Conservation (phyloP, 2,329 filamentous ascomycete species). For the Tolypocladium ovalisporum region DNA sequence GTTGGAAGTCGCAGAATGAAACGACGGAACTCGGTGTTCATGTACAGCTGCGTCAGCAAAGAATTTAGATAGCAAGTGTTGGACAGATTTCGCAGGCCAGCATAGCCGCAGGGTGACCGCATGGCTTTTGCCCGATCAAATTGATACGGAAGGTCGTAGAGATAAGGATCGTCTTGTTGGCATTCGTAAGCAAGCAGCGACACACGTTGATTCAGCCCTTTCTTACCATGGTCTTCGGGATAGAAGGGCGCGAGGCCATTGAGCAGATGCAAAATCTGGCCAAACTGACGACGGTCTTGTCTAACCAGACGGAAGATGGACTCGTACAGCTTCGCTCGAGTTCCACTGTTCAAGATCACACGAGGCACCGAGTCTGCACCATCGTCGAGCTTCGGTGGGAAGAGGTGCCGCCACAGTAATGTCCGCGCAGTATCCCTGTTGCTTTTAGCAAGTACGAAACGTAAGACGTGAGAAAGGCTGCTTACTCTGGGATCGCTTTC, state of each 20-base stretch:
- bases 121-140: conserved; percentile 59
- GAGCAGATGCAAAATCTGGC: conserved; percentile 34
- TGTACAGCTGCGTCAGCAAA: conserved; percentile 85
- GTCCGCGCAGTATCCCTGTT: conserved; percentile 19
- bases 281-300: conserved; percentile 36
- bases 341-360: conserved; percentile 39
- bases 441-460: conserved; percentile 2
- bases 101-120: conserved; percentile 69
- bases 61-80: conserved; percentile 98
- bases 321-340: conserved; percentile 48
- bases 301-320: conserved; percentile 47
- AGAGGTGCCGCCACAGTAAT: conserved; percentile 55
- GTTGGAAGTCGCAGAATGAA: conserved; percentile 66
- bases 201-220: not conserved
- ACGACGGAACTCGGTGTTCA: conserved; percentile 78
- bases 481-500: conserved; percentile 15
- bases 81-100: conserved; percentile 83
- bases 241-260: conserved; percentile 26
- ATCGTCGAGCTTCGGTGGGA: conserved; percentile 30
- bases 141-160: conserved; percentile 47
- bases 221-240: conserved; percentile 26
- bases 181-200: not conserved
- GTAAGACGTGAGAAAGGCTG: not conserved
- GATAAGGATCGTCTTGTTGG: conserved; percentile 35
- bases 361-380: conserved; percentile 17